Evolutionary conservation across 1,284 basidiomycete species (phyloP).

Genomic region (Moesziomyces aphidis): DNA sequence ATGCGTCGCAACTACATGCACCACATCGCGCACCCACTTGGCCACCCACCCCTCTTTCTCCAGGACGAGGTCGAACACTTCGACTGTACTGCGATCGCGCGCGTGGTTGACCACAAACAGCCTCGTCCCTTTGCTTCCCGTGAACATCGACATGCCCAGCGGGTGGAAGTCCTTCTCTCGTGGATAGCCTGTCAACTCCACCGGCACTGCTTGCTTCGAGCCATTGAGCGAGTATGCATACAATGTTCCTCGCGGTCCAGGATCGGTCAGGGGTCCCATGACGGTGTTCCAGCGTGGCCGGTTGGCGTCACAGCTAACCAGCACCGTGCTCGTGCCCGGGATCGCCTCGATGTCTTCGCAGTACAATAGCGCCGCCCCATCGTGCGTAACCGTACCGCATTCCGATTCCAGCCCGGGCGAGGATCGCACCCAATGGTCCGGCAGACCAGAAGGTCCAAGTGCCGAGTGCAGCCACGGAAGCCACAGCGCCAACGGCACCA

Average conservation of each 20-base stretch:
- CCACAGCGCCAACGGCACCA: conserved; percentile 17
- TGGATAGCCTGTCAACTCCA: conserved; percentile 22
- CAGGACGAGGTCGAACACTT: conserved; percentile 24
- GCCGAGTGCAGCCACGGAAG: conserved; percentile 28
- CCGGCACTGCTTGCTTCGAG: conserved; percentile 1
- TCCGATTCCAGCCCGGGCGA: not conserved
- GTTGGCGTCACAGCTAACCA: conserved; percentile 41
- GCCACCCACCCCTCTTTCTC: conserved; percentile 13
- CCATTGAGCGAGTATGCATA: conserved; percentile 8
- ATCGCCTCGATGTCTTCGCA: conserved; percentile 42
- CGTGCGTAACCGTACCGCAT: conserved; percentile 2
- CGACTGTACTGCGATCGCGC: conserved; percentile 8
- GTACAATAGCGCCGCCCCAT: conserved; percentile 8
- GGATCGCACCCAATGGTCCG: conserved; percentile 24
- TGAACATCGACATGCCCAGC: conserved; percentile 25
- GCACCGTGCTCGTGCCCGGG: conserved; percentile 12
- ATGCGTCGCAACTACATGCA: conserved; percentile 42
- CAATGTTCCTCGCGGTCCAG: conserved; percentile 17
- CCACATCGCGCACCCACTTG: conserved; percentile 13
- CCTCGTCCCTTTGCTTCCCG: not conserved
- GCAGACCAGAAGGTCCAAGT: conserved; percentile 18
- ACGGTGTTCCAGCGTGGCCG: conserved; percentile 45
- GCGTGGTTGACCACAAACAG: conserved; percentile 40
- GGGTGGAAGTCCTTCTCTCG: conserved; percentile 27
- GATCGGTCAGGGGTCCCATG: conserved; percentile 31